A percentile compares a stretch with the other conserved stretches of the same genome.
Evolutionary conservation across 108 stramenopile genomes (phyloP).

Genomic region (Cylindrotheca fusiformis): DNA sequence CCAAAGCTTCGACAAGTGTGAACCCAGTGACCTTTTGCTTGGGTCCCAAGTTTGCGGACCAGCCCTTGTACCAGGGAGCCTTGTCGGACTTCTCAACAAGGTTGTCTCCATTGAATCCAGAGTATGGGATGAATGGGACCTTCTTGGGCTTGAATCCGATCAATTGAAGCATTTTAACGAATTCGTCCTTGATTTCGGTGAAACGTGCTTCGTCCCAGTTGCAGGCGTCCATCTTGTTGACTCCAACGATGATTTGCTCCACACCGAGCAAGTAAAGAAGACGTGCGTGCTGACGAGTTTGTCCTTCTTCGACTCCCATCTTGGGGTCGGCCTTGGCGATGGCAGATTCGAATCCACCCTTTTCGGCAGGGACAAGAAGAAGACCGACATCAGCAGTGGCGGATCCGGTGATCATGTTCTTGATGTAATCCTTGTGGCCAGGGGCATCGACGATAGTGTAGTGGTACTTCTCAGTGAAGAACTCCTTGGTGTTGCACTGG

Average conservation of each 20-base stretch:
- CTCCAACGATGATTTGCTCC: constrained; percentile 72
- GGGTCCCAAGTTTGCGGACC: constrained; percentile 63
- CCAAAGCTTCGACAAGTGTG: constrained; percentile 67
- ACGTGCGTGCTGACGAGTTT: constrained; percentile 78
- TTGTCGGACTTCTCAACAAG: constrained; percentile 67
- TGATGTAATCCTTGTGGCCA: constrained; percentile 86
- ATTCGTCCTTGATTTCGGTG: constrained; percentile 79
- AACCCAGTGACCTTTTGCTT: constrained; percentile 56
- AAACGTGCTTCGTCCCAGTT: constrained; percentile 63
- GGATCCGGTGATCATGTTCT: constrained; percentile 82
- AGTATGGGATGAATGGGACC: constrained; percentile 80
- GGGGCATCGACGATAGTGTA: constrained; percentile 82
- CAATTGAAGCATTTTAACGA: constrained; percentile 74
- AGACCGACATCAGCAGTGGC: constrained; percentile 81
- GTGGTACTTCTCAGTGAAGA: constrained; percentile 81
- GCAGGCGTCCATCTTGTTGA: constrained; percentile 85
- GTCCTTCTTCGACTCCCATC: constrained; percentile 73
- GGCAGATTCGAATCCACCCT: constrained; percentile 86
- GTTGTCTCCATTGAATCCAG: constrained; percentile 77
- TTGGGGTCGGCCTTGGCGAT: constrained; percentile 84
- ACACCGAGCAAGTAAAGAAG: constrained; percentile 76
- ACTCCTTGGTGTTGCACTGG: constrained; percentile 83
- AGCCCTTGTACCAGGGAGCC: constrained; percentile 77
- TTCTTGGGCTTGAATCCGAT: constrained; percentile 85
- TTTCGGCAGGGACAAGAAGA: constrained; percentile 75